These are phyloP conservation scores for Amanita muscaria DNA, from an alignment of 768 basidiomycete species.

Conservation along the genomic window DNA sequence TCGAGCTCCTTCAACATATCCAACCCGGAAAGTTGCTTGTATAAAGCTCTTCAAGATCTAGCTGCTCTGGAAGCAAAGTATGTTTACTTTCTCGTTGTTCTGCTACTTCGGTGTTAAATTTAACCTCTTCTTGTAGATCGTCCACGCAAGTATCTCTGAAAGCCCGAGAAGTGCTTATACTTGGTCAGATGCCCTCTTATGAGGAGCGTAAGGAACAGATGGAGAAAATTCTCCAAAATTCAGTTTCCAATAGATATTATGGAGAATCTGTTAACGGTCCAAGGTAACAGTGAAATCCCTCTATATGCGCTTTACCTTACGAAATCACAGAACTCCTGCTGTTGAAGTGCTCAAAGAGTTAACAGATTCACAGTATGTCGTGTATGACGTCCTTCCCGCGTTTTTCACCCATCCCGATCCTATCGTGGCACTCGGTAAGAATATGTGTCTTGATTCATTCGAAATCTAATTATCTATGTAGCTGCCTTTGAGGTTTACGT, in stretches of 20 bases:
- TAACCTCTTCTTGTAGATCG: constrained; percentile 38
- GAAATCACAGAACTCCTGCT: constrained; percentile 57
- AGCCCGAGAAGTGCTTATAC: constrained; percentile 94
- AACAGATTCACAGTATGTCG: constrained; percentile 92
- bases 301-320: neutral
- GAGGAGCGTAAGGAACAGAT: constrained; percentile 92
- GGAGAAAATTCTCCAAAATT: constrained; percentile 85
- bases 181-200: constrained; percentile 94
- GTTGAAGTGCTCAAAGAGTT: constrained; percentile 85
- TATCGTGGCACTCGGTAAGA: constrained; percentile 73
- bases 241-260: constrained; percentile 82
- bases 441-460: neutral
- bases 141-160: constrained; percentile 90
- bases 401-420: constrained; percentile 89
- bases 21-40: constrained; percentile 63
- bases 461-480: constrained; percentile 19
- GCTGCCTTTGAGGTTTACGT: constrained; percentile 96
- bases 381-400: constrained; percentile 92
- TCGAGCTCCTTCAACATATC: constrained; percentile 66
- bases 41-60: constrained; percentile 70
- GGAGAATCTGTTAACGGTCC: constrained; percentile 67
- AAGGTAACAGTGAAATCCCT: constrained; percentile 33
- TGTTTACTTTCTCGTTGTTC: constrained; percentile 17
- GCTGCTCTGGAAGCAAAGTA: constrained; percentile 86
- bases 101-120: neutral